Base-by-base conservation (phyloP, 1,284 basidiomycete species). In the Trichosporon ovoides region DNA sequence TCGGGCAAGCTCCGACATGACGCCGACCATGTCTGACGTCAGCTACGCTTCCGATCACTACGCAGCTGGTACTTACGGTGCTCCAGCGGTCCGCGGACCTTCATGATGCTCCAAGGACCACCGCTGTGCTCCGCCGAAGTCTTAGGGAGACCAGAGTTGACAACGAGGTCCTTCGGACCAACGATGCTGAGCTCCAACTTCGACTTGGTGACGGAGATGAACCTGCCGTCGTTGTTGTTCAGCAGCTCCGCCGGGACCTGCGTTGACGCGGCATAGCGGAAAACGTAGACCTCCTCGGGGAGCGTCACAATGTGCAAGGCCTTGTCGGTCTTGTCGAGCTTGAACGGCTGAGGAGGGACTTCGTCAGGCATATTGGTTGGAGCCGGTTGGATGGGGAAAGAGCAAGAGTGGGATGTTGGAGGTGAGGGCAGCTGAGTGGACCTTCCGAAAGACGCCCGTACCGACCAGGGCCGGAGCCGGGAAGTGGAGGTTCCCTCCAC, bases 51-150 rank as follows among this genome's bases (percentile, higher is more conserved):
- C 36, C 16, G 18, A 5, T 9, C 28, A 31, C 28, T 31, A 9
- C 28, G 13, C 5, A 14, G 28, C n/a, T n/a, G n/a, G n/a, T n/a
- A n/a, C 79, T 61, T 60, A 85, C 85, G 80, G 59, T 86, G 85
- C 67, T 84, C 82, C 81, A 87, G 83, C 3, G 84, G 84, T 2
- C 85, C 86, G 50, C 77, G 77, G 51, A 87, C 83, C 67, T 83
- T 83, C 56, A 87, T 82, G 60, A 82, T 83, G 66, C 74, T 79
- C 68, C 69, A 71, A 4, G 66, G 66, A 6, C 66, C 65, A 11
- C 64, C 60, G 14, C 24, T 36, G 83, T 85, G 85, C 19, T 77
- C 56, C 3, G 46, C 50, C 19, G 76, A 68, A 14, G 75, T 68
- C 18, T 75, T 69, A 11, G 74, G 69, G 46, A 70, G 53, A 33